Evolutionary conservation across 768 basidiomycete genomes (phyloP), one percentile per base, ranked within the genome.

Genomic region (Podaxis pistillaris): DNA sequence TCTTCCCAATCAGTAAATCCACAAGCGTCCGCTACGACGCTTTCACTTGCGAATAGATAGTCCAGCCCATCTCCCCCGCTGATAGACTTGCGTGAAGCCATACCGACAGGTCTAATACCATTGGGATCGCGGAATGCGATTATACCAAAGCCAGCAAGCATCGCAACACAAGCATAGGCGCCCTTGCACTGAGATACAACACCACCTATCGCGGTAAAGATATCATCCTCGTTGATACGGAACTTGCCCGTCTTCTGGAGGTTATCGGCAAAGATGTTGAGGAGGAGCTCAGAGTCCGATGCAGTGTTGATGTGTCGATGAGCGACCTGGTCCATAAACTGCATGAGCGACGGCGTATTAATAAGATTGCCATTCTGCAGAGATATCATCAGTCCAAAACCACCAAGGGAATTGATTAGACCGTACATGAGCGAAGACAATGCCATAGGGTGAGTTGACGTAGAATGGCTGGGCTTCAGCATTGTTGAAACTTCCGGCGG

Each of bases 381-480:
- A 15, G 37, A 33, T 15, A 19, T 33, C 57, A 33, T 64, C 56
- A 56, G 61, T 28, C 11, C 40, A n/a, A 36, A 22, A 38, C 3
- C 8, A 11, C 17, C 13, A 24, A 54, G 53, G 51, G 37, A 51
- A 47, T 12, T 11, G 30, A 58, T 53, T 24, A 37, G 28, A 28
- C 80, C 89, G 66, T 73, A 96, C 96, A 81, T 99, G 96, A 19
- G 93, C 97, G 72, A 99, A 91, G 65, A 96, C 94, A 71, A 99
- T 96, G 56, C 97, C 97, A 74, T 98, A 99, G 2, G 97, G 97
- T n/a, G 95, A 96, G 79, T 99, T 99, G 69, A 99, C 97, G 73
- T 99, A 99, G 82, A 99, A 99, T 1, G 97, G 97, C 72, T 99
- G 97, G 7, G 97, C 96, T 73, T 99, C 97, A 11, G 96, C 90